Conservation (phyloP, 306 rosid genomes). For the Fagus crenata region DNA sequence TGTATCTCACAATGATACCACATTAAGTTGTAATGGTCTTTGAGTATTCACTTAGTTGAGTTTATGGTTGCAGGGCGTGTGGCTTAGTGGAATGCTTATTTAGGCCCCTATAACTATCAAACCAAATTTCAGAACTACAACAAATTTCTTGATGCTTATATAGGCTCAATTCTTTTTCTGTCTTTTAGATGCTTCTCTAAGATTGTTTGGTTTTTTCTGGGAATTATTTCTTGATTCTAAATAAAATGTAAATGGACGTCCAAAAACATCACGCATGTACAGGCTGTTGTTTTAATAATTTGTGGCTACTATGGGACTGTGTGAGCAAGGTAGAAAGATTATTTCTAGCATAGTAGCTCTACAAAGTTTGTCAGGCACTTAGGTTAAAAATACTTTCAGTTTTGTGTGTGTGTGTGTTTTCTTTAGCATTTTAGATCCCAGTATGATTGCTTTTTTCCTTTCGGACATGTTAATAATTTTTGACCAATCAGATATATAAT, state of each 20-base stretch:
- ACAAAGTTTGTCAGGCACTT: background rate
- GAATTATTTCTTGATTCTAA: background rate
- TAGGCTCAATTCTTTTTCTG: background rate
- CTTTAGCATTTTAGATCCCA: slow-evolving; percentile 1
- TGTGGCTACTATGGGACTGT: background rate
- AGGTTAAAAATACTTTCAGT: background rate
- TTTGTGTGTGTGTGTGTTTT: background rate
- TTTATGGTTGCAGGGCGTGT: background rate
- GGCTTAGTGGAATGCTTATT: background rate
- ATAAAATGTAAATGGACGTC: background rate
- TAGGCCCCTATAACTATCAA: background rate
- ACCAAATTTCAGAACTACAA: background rate
- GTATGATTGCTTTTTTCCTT: background rate
- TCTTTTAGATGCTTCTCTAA: background rate
- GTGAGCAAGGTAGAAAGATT: background rate
- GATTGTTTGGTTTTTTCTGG: background rate
- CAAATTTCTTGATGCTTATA: background rate
- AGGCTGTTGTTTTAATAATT: background rate
- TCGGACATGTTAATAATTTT: background rate
- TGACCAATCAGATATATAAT: background rate
- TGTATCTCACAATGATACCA: too few relatives aligned
- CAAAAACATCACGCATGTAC: background rate
- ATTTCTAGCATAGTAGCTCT: background rate
- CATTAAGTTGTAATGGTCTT: background rate
- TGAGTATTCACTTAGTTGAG: background rate